Evolutionary conservation across 768 basidiomycete species (phyloP), one percentile per base, ranked within the genome.

Genomic region (Daedaleopsis nitida): DNA sequence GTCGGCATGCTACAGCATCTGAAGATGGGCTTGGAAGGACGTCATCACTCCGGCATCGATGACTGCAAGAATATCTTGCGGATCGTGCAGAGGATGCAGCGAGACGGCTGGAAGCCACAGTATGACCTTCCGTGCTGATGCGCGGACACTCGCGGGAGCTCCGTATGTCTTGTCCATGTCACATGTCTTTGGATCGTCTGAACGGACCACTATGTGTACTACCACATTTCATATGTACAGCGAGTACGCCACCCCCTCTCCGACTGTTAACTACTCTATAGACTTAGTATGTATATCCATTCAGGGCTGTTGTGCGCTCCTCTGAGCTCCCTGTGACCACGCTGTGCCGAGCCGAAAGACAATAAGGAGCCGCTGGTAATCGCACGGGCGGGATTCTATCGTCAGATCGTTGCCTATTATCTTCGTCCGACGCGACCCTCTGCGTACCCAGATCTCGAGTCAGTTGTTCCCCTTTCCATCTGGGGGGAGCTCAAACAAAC

Each of bases 21-120:
- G 59, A 51, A 59, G 27, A 60, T 73, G 52, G 54, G 63, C 34
- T 57, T 72, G 34, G 71, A 67, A 59, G 70, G 70, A 14, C 68
- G 70, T 43, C 69, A 73, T 38, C 72, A 73, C 35, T 71, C 70
- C 24, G 72, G 72, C 3, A 73, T 73, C 37, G 72, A 73, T 52
- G 72, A 73, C 59, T 73, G 72, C 60, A 68, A 51, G 60, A 73
- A 73, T 55, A 70, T 73, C 55, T 44, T 71, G 60, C 62, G 69
- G 34, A 68, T 73, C 39, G 63, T 69, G 11, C 61, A 62, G 44
- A 65, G 51, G 53, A 62, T 73, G 66, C 58, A 57, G n/a, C 57
- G 52, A 35, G 60, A 60, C 7, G 72, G 72, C 11, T 73, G 72
- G 72, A 65, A 62, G 35, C 70, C 70, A 9, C 27, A 59, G 24